Conservation (phyloP, 805 yeast genomes). For the Cephaloascus albidus region DNA sequence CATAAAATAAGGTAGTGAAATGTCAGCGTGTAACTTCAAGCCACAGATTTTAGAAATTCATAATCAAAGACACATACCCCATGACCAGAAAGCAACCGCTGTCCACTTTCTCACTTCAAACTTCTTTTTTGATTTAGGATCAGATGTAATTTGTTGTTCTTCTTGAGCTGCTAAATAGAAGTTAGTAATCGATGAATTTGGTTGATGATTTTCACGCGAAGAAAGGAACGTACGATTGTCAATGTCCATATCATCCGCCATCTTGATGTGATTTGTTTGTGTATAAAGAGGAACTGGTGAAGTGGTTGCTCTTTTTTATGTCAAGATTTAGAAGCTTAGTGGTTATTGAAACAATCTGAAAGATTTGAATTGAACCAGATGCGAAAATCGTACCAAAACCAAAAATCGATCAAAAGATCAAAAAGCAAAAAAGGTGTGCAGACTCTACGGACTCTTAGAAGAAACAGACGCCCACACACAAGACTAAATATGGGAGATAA, state of each 20-base stretch:
- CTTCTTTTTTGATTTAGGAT: slow-evolving; percentile 43
- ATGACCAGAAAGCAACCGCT: slow-evolving; percentile 99
- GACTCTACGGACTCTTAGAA: too few relatives aligned
- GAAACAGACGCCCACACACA: too few relatives aligned
- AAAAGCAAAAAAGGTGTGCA: not conserved
- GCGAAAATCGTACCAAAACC: not conserved
- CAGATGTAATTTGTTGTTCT: slow-evolving; percentile 12
- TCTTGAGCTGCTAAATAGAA: slow-evolving; percentile 7
- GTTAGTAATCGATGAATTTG: too few relatives aligned
- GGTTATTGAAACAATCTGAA: not conserved
- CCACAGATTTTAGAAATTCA: too few relatives aligned
- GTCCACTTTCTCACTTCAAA: slow-evolving; percentile 97
- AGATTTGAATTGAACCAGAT: not conserved
- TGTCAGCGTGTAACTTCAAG: not conserved
- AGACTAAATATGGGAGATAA: not conserved
- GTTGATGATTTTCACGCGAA: not conserved
- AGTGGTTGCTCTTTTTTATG: too few relatives aligned
- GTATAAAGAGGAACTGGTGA: not conserved
- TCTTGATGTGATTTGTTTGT: not conserved
- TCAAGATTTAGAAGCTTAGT: too few relatives aligned
- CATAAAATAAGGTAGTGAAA: not conserved
- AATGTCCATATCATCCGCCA: slow-evolving; percentile 21
- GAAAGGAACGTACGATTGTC: slow-evolving; percentile 14
- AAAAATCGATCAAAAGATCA: not conserved
- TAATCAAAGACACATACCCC: too few relatives aligned